phyloP scores from a whole-genome alignment of 2,329 filamentous ascomycete species.

The Lecanosticta acicola region DNA sequence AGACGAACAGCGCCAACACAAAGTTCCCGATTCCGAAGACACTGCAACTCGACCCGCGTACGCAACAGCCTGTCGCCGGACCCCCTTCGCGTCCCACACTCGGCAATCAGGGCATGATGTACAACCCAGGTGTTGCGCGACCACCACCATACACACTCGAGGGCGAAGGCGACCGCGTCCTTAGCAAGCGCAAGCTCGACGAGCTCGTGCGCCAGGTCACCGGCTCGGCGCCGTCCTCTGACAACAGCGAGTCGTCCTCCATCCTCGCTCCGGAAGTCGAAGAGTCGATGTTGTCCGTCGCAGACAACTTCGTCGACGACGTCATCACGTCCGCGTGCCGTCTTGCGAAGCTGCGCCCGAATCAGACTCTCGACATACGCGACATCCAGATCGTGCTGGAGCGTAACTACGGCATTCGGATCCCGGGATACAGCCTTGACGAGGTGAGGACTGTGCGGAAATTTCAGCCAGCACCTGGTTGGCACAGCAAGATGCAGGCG shows the following conservation, averaged over 20 bases:
- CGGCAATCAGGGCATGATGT: constrained; percentile 77
- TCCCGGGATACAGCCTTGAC: constrained; percentile 90
- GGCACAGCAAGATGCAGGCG: constrained; percentile 96
- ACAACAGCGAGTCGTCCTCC: constrained; percentile 51
- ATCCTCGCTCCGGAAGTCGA: constrained; percentile 87
- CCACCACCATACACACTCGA: constrained; percentile 81
- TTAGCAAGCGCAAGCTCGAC: constrained; percentile 97
- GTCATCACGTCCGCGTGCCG: constrained; percentile 82
- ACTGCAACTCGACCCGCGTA: constrained; percentile 65
- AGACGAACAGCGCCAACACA: constrained; percentile 40
- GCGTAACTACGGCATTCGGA: constrained; percentile 68
- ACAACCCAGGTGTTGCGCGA: constrained; percentile 77
- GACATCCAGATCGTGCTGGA: constrained; percentile 53
- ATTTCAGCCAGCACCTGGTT: constrained; percentile 77
- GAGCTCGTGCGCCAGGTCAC: constrained; percentile 92
- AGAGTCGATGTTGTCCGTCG: constrained; percentile 85
- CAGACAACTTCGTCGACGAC: constrained; percentile 91
- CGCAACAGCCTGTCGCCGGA: constrained; percentile 70
- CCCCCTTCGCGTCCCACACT: constrained; percentile 72
- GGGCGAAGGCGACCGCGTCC: constrained; percentile 81
- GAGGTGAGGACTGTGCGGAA: constrained; percentile 92
- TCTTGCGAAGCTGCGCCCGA: constrained; percentile 86
- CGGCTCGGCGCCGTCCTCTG: constrained; percentile 67
- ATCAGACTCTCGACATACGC: constrained; percentile 76
- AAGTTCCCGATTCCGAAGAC: constrained; percentile 82